Evolutionary conservation across 1,284 basidiomycete species (phyloP), one percentile per base, ranked within the genome.

Genomic region (Pseudozyma flocculosa): DNA sequence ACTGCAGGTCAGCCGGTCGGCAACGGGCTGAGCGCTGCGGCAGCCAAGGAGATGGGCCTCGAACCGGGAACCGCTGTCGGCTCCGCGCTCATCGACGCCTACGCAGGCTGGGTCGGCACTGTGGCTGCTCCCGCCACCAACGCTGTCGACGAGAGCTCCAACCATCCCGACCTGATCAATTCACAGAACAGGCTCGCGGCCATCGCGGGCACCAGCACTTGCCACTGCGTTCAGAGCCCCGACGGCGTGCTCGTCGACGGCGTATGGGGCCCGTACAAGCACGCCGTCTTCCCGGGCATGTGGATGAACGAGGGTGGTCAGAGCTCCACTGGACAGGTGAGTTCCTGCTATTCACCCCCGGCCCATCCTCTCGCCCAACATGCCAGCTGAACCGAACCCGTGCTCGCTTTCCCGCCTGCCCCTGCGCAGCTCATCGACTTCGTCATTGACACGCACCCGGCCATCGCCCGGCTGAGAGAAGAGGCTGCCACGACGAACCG

Each of bases 301-400:
- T 81, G 94, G 95, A 96, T 97, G 92, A 98, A 95, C 74, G 94
- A 98, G 80, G 94, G 94, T 38, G 94, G 94, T 0, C 94, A 98
- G 80, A 95, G 92, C 18, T 94, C 92, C 0, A 98, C 94, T 0
- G 95, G 94, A n/a, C 93, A 95, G 81, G 87, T 86, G 54, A 48
- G 75, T 52, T n/a, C n/a, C n/a, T n/a, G n/a, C n/a, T n/a, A n/a
- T n/a, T n/a, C n/a, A n/a, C n/a, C n/a, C n/a, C n/a, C n/a, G n/a
- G n/a, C n/a, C n/a, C n/a, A n/a, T n/a, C n/a, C n/a, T n/a, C n/a
- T n/a, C n/a, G n/a, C n/a, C n/a, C n/a, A n/a, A n/a, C n/a, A n/a
- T n/a, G n/a, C n/a, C n/a, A n/a, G n/a, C n/a, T n/a, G n/a, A n/a
- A n/a, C n/a, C n/a, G n/a, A n/a, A n/a, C n/a, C n/a, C 29, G 29